Percentiles rank a stretch among this genome's conserved stretches.
phyloP scores from a whole-genome alignment of 2,329 filamentous ascomycete genomes.

The Exophiala viscosa region DNA sequence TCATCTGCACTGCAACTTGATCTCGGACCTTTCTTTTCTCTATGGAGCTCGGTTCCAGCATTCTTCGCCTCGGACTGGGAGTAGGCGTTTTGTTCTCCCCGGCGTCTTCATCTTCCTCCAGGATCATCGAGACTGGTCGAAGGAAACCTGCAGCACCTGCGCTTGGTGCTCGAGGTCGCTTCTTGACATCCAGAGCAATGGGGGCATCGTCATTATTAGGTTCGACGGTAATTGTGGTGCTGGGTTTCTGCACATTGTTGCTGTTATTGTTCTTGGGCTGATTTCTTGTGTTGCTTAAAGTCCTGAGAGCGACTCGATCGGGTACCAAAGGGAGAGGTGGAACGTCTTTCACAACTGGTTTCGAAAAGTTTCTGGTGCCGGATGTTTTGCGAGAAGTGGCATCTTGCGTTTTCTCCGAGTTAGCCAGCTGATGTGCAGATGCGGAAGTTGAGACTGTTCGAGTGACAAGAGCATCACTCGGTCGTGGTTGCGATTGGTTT shows the following conservation, averaged over 20 bases:
- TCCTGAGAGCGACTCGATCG: slow-evolving; percentile 15
- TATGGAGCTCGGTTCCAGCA: neutral
- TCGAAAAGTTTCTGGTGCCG: slow-evolving; percentile 8
- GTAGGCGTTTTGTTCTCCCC: slow-evolving; percentile 9
- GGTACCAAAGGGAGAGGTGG: slow-evolving; percentile 16
- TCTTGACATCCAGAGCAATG: neutral
- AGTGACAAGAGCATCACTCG: neutral
- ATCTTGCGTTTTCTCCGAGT: neutral
- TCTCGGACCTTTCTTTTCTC: slow-evolving; percentile 8
- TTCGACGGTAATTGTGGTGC: neutral
- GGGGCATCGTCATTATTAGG: slow-evolving; percentile 3
- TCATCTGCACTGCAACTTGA: slow-evolving; percentile 8
- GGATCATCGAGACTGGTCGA: slow-evolving; percentile 23
- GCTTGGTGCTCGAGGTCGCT: neutral
- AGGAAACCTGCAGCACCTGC: slow-evolving; percentile 10
- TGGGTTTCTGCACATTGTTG: neutral
- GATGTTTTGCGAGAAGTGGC: slow-evolving; percentile 1
- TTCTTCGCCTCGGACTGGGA: slow-evolving; percentile 1
- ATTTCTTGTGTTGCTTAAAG: slow-evolving; percentile 18
- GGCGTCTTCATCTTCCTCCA: slow-evolving; percentile 25
- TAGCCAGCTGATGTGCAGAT: neutral
- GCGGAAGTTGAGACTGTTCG: slow-evolving; percentile 1
- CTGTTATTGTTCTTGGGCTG: slow-evolving; percentile 11
- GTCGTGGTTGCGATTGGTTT: neutral
- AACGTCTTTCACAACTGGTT: slow-evolving; percentile 1